These are phyloP conservation scores for Clonostachys byssicola DNA, from an alignment of 2,329 filamentous ascomycete genomes.

Conservation along the genomic window DNA sequence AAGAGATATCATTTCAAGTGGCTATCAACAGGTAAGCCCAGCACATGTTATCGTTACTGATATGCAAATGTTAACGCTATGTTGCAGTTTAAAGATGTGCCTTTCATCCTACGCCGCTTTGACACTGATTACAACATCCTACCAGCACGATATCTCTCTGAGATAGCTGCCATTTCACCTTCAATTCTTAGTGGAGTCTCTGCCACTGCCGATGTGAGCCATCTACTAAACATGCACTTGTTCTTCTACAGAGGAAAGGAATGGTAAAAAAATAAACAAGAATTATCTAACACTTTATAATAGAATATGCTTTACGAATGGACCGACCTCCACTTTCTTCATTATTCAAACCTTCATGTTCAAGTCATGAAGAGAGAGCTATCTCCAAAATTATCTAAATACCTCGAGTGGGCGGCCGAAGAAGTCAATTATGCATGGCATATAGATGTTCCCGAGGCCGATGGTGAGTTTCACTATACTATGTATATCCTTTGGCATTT, in stretches of 20 bases:
- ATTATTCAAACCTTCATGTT: slow-evolving; percentile 1
- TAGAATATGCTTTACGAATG: slow-evolving; percentile 1
- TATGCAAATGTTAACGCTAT: no score
- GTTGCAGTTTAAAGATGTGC: slow-evolving; percentile 2
- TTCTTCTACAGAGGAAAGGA: no score
- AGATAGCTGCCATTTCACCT: no score
- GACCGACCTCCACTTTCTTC: not conserved
- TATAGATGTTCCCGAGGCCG: not conserved
- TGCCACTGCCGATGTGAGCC: no score
- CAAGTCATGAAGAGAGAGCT: slow-evolving; percentile 1
- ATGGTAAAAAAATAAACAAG: no score
- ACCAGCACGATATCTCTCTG: slow-evolving; percentile 2
- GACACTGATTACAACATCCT: slow-evolving; percentile 2
- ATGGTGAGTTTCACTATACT: not conserved
- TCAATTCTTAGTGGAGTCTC: no score
- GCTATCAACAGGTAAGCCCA: no score
- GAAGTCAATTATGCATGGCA: slow-evolving; percentile 1
- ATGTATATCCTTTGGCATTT: no score
- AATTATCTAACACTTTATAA: no score
- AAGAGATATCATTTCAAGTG: not conserved
- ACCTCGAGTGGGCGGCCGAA: not conserved
- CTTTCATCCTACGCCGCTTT: slow-evolving; percentile 1
- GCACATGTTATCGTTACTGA: no score
- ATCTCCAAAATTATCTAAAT: not conserved
- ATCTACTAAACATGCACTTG: no score